Evolutionary conservation across 805 yeast species (phyloP).

Genomic region (Phaffomyces antillensis): DNA sequence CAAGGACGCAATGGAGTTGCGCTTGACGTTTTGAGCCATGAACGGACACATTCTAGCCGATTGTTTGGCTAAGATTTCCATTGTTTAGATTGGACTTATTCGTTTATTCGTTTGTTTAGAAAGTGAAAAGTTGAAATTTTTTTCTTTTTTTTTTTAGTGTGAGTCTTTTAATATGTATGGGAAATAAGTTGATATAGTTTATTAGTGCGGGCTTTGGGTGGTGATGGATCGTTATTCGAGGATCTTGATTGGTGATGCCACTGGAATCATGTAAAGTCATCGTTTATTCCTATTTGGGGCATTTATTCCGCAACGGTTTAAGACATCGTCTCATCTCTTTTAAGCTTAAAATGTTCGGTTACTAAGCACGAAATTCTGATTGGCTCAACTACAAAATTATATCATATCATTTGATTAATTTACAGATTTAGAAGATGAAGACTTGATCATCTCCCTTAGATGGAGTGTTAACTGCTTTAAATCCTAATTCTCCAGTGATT

Average conservation of each 20-base stretch:
- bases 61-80: slow-evolving; percentile 77
- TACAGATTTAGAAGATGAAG: slow-evolving; percentile 40
- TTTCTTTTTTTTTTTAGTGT: background rate
- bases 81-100: slow-evolving; percentile 19
- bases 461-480: slow-evolving; percentile 38
- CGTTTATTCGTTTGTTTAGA: background rate
- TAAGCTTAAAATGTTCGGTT: slow-evolving; percentile 1
- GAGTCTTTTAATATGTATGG: background rate
- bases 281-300: background rate
- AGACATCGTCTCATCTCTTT: background rate
- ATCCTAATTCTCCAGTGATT: slow-evolving; percentile 53
- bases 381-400: background rate
- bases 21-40: slow-evolving; percentile 46
- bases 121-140: background rate
- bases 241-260: background rate
- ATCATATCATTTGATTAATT: too few relatives aligned
- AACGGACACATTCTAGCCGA: slow-evolving; percentile 83
- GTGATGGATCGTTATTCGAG: background rate
- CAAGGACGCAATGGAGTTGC: slow-evolving; percentile 38
- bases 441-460: slow-evolving; percentile 47
- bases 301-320: background rate
- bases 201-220: too few relatives aligned
- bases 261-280: background rate
- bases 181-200: background rate
- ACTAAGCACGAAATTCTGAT: background rate